Evolutionary conservation across 1,284 basidiomycete genomes (phyloP), one percentile per base, ranked within the genome.

Genomic region (Heterobasidion irregulare): DNA sequence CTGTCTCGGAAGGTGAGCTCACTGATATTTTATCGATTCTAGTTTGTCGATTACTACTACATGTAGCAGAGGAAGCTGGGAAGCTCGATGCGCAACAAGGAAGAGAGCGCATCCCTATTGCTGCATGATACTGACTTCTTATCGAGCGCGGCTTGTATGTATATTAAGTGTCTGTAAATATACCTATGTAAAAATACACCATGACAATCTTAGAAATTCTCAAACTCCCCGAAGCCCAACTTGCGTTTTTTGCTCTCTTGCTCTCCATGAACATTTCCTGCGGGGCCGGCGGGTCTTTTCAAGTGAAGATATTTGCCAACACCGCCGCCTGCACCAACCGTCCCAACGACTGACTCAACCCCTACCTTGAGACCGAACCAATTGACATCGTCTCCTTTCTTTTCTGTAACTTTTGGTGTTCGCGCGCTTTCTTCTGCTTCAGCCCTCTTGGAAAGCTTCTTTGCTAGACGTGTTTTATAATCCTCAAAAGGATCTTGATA

Each of bases 401-500:
- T 79, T 58, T 76, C 71, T 41, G 59, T 36, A 9, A 57, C 56
- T 34, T 68, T 59, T 33, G 59, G 52, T 6, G 58, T 58, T 50
- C 66, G 63, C 9, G 63, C 70, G 45, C 65, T 67, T 47, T 75
- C 75, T 53, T 76, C 76, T 1, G 76, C 75, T 56, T 83, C 83
- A n/a, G 79, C 79, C 62, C 80, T 80, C 60, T 77, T 79, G 1
- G 86, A 83, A 2, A 92, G 75, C 61, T 88, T 89, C 65, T 86
- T 90, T 33, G 81, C 79, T 15, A 89, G 77, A 9, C 89, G 83
- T 12, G 72, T 75, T 64, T 92, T 91, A 68, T 92, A 92, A 38
- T 87, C 86, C 54, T 92, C 86, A 60, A 92, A 94, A 0, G 91
- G 92, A 66, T 94, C 91, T 70, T 91, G 86, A 62, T 88, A 86